Evolutionary conservation across 2,329 filamentous ascomycete genomes (phyloP).

Genomic region (Myotisia sp.): DNA sequence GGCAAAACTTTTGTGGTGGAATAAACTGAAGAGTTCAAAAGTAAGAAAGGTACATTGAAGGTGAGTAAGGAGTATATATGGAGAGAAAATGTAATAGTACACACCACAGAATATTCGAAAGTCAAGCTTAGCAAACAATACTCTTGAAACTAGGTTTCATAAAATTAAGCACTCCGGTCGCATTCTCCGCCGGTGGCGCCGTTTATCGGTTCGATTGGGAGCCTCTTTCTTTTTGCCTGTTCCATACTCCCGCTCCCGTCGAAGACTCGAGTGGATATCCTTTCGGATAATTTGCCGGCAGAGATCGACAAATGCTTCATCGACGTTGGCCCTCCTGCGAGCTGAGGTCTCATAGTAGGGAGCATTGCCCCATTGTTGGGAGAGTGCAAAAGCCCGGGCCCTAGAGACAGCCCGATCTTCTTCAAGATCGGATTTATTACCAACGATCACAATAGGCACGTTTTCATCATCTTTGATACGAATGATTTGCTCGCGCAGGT

Average conservation of each 20-base stretch:
- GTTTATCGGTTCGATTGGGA: constrained; percentile 22
- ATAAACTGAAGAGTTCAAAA: no score
- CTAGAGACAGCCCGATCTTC: constrained; percentile 68
- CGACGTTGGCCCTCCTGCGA: constrained; percentile 68
- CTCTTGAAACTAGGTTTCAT: no score
- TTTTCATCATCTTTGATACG: constrained; percentile 81
- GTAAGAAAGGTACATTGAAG: no score
- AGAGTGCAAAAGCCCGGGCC: constrained; percentile 66
- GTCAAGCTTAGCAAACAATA: no score
- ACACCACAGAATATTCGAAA: no score
- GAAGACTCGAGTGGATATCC: constrained; percentile 35
- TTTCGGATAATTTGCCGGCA: constrained; percentile 70
- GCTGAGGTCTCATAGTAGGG: constrained; percentile 88
- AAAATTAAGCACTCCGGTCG: constrained; percentile 24
- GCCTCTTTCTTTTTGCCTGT: constrained; percentile 21
- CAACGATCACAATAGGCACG: constrained; percentile 76
- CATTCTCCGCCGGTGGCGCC: constrained; percentile 12
- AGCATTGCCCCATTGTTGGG: constrained; percentile 72
- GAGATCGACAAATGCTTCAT: constrained; percentile 76
- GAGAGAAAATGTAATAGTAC: no score
- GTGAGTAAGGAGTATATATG: no score
- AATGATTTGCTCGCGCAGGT: constrained; percentile 75
- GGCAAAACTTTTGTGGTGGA: no score
- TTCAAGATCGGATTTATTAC: constrained; percentile 82
- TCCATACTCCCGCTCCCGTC: constrained; percentile 20